Evolutionary conservation across 2,329 filamentous ascomycete species (phyloP), one percentile per base, ranked within the genome.

Genomic region (Paecilomyces fulvus): DNA sequence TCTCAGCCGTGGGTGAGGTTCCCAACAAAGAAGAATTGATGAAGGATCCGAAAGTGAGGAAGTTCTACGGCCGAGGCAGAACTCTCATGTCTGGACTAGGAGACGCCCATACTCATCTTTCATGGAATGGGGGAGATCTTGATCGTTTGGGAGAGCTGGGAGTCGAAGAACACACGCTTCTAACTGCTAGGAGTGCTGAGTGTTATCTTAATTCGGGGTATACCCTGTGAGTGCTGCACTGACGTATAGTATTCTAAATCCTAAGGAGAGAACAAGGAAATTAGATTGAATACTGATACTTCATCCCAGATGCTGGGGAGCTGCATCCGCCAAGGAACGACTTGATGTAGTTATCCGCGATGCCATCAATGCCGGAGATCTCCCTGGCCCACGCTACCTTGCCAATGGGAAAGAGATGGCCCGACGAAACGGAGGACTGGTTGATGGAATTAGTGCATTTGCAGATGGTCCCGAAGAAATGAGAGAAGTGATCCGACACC

Each of bases 331-430:
- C 0, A 76, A 79, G 54, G 70, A 75, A 10, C 65, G 76, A 10
- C 66, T 79, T 0, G 79, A 80, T 57, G 61, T 75, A 12, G 78
- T 78, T 1, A 72, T 80, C 49, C 66, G 77, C 30, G 72, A 80
- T 60, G 76, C 74, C 0, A 80, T 81, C 59, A 80, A 80, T 31
- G 69, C 70, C 1, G 79, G 77, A 0, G 66, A 75, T 53, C 73
- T 80, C 5, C 75, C 77, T 1, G 79, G 78, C 0, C 78, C 77
- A 2, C 67, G 77, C 14, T 77, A 71, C 54, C 68, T 80, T 0
- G 76, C 77, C 1, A 81, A 80, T 60, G 75, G 73, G 0, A 73
- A 76, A 57, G 79, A 81, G 61, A 79, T 81, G 54, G 75, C 77
- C 1, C 63, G 68, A 5, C 65, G 66, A 17, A 75, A 74, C 55